Conservation (phyloP, 768 basidiomycete genomes). For the Serendipita indica region DNA sequence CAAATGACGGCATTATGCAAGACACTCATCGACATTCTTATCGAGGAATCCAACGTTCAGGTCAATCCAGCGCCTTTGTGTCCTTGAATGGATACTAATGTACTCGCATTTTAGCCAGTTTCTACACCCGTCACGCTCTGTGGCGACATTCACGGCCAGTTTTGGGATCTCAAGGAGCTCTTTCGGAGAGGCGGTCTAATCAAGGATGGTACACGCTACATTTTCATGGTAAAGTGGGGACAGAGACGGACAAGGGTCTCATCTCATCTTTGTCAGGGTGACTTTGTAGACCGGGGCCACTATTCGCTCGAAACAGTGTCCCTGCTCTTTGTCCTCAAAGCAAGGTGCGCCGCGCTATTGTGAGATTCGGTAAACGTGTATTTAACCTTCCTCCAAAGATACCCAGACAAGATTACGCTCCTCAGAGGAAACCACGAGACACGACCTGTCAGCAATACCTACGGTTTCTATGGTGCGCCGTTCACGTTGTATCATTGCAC, state of each 20-base stretch:
- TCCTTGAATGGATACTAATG: neutral
- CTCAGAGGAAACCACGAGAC: slow-evolving; percentile 98
- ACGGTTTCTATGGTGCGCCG: slow-evolving; percentile 23
- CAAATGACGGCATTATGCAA: slow-evolving; percentile 30
- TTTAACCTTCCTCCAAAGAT: slow-evolving; percentile 33
- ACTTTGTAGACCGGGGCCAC: slow-evolving; percentile 96
- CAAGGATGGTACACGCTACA: slow-evolving; percentile 73
- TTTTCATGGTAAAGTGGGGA: slow-evolving; percentile 50
- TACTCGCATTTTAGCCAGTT: slow-evolving; percentile 1
- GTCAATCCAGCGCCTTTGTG: neutral
- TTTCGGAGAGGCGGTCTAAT: slow-evolving; percentile 72
- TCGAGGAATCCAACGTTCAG: slow-evolving; percentile 31
- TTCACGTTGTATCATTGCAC: neutral
- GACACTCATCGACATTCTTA: slow-evolving; percentile 28
- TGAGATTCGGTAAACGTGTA: neutral
- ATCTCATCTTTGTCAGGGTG: neutral
- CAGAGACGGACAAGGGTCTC: neutral
- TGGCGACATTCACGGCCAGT: slow-evolving; percentile 95
- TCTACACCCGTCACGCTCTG: slow-evolving; percentile 34
- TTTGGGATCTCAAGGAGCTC: slow-evolving; percentile 90
- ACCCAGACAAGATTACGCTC: slow-evolving; percentile 92
- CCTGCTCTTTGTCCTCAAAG: slow-evolving; percentile 85
- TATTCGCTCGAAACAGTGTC: slow-evolving; percentile 95
- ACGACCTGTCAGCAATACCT: slow-evolving; percentile 80
- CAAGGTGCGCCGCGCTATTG: neutral